These are phyloP conservation scores for Magnusiomyces fungicola DNA, from an alignment of 1,139 yeast genomes.

Conservation along the genomic window DNA sequence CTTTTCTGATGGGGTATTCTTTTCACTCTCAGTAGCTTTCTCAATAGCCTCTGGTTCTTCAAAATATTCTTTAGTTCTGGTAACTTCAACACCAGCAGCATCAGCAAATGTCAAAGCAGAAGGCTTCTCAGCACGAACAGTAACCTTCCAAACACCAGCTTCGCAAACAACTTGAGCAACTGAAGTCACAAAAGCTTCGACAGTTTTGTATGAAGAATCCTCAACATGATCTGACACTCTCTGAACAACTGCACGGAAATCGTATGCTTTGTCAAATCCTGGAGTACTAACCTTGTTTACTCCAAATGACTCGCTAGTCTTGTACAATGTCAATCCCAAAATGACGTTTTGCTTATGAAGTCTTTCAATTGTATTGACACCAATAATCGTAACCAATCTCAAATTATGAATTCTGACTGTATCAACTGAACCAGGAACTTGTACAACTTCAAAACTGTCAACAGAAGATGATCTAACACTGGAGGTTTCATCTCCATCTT, in stretches of 20 bases:
- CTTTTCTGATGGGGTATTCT: not conserved
- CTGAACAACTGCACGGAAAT: constrained; percentile 29
- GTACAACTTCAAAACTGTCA: constrained; percentile 34
- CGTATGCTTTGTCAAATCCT: constrained; percentile 26
- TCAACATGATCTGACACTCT: constrained; percentile 51
- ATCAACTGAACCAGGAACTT: constrained; percentile 34
- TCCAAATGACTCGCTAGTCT: constrained; percentile 20
- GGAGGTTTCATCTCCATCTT: not conserved
- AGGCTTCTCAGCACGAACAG: constrained; percentile 70
- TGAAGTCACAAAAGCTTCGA: constrained; percentile 78
- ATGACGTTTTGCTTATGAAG: constrained; percentile 67
- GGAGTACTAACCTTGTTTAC: constrained; percentile 26
- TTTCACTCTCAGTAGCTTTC: not conserved
- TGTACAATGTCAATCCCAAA: constrained; percentile 45
- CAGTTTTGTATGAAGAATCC: constrained; percentile 73
- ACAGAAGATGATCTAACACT: not conserved
- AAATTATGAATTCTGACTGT: constrained; percentile 45
- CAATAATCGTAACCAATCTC: constrained; percentile 66
- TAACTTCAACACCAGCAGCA: constrained; percentile 81
- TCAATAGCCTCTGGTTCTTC: not conserved
- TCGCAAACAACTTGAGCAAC: constrained; percentile 59
- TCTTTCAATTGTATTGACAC: constrained; percentile 87
- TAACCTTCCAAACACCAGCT: constrained; percentile 36
- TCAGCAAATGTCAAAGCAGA: constrained; percentile 81
- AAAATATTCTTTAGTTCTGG: constrained; percentile 33